Conservation (phyloP, 495 filamentous ascomycete genomes). For the Talaromyces nanjingensis region DNA sequence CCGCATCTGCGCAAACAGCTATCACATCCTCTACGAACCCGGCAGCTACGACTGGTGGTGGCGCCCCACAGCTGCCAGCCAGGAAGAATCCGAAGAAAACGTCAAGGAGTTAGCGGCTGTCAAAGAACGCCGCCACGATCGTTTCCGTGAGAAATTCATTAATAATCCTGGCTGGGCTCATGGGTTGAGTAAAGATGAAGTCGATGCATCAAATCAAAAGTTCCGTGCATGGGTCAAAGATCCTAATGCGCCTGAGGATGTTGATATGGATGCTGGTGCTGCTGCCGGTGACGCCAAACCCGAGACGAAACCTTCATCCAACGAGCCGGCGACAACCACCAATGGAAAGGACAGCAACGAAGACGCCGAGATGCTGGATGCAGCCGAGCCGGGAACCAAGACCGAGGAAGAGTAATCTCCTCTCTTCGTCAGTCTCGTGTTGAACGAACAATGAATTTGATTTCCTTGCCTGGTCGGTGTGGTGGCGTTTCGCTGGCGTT, state of each 20-base stretch:
- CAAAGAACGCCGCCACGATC: constrained; percentile 50
- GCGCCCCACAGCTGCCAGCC: constrained; percentile 25
- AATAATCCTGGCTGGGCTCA: constrained; percentile 74
- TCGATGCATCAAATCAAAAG: constrained; percentile 59
- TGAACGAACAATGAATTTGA: too few species aligned
- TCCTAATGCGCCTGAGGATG: constrained; percentile 6
- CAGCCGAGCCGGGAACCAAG: constrained; percentile 3
- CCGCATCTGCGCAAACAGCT: constrained; percentile 74
- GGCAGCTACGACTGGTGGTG: constrained; percentile 57
- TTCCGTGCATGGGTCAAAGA: constrained; percentile 45
- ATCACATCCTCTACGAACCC: constrained; percentile 71
- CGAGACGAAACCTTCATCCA: constrained; percentile 11
- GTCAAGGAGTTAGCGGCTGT: constrained; percentile 36
- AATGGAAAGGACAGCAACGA: constrained; percentile 8
- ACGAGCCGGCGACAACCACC: background rate
- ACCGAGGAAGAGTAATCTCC: background rate
- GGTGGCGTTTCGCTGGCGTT: background rate
- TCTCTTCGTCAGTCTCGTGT: background rate
- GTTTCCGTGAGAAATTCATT: constrained; percentile 64
- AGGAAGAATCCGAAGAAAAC: constrained; percentile 38
- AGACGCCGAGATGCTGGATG: constrained; percentile 2
- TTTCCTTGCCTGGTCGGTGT: background rate
- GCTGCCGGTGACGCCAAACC: constrained; percentile 10
- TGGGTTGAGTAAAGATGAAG: constrained; percentile 60
- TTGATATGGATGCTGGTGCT: constrained; percentile 12